Evolutionary conservation across 768 basidiomycete species (phyloP), one percentile per base, ranked within the genome.

Genomic region (Xanthoconium stramineum): DNA sequence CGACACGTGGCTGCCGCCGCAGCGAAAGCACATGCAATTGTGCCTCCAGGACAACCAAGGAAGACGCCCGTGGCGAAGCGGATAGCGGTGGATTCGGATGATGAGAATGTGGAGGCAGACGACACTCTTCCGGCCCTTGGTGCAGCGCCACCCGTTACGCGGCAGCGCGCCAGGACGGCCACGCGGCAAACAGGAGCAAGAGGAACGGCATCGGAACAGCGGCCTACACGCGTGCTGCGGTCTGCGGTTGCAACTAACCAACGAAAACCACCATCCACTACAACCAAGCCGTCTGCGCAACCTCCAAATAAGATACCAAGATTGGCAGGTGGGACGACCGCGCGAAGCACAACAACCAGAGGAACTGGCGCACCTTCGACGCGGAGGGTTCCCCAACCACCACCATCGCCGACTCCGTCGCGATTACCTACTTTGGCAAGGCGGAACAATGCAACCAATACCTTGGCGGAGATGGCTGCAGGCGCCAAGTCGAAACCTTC

Each of bases 61-160:
- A 97, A 96, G 76, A 94, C 93, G 1, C 94, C 94, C 0, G 80
- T 83, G 52, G 78, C 84, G 45, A 92, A 94, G 72, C 84, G 89
- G 38, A 59, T 78, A 11, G 83, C 84, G 1, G 77, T 80, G 50
- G 88, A 88, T 58, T 85, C 85, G 3, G 87, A 86, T 46, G 83
- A 84, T 48, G 87, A 89, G 42, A 84, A 75, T 43, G 72, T 68
- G 20, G 85, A 83, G 58, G 77, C 75, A 24, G 79, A 80, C 40
- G 86, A 89, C 62, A 77, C 82, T 3, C 75, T 90, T 9, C 89
- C 88, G 33, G 80, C 84, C 8, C 75, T 91, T 17, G 80, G 78
- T 35, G 69, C 76, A 20, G 80, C 77, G 10, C 82, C 83, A 3
- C 70, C 74, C 0, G 65, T 59, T 9, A 47, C 62, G 13, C 62